Conservation (phyloP, 192 early-diverging fungal genomes). For the Phycomyces blakesleeanus region DNA sequence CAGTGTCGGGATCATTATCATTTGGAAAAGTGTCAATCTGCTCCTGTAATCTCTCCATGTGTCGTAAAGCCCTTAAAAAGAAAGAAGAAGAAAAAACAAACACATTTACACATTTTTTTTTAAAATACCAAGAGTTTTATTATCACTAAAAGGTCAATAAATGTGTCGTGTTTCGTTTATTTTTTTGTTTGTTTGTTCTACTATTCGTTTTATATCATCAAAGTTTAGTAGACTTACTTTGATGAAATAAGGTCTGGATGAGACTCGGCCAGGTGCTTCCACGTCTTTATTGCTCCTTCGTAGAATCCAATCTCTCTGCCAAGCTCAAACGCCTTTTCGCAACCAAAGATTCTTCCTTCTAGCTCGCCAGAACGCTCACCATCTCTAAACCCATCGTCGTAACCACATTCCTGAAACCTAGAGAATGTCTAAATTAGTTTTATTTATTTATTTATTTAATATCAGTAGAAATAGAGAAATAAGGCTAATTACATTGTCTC, state of each 20-base stretch:
- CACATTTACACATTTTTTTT: background rate
- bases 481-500: slow-evolving; percentile 26
- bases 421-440: background rate
- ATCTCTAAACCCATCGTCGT: slow-evolving; percentile 49
- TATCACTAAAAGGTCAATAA: too few species aligned
- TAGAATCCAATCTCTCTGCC: slow-evolving; percentile 55
- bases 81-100: too few species aligned
- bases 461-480: too few species aligned
- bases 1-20: slow-evolving; percentile 45
- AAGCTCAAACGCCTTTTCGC: slow-evolving; percentile 54
- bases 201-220: too few species aligned
- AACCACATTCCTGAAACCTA: slow-evolving; percentile 56
- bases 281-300: slow-evolving; percentile 44
- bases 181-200: too few species aligned
- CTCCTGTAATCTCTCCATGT: slow-evolving; percentile 40
- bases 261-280: slow-evolving; percentile 34
- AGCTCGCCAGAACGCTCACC: slow-evolving; percentile 47
- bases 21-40: slow-evolving; percentile 45
- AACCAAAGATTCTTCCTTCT: slow-evolving; percentile 53
- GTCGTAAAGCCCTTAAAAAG: slow-evolving; percentile 47
- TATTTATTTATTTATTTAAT: background rate
- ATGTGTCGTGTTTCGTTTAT: too few species aligned
- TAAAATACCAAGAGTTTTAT: too few species aligned
- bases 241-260: slow-evolving; percentile 36
- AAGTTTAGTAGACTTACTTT: slow-evolving; percentile 32